Conservation (phyloP, 768 basidiomycete genomes). For the Hydnomerulius pinastri region DNA sequence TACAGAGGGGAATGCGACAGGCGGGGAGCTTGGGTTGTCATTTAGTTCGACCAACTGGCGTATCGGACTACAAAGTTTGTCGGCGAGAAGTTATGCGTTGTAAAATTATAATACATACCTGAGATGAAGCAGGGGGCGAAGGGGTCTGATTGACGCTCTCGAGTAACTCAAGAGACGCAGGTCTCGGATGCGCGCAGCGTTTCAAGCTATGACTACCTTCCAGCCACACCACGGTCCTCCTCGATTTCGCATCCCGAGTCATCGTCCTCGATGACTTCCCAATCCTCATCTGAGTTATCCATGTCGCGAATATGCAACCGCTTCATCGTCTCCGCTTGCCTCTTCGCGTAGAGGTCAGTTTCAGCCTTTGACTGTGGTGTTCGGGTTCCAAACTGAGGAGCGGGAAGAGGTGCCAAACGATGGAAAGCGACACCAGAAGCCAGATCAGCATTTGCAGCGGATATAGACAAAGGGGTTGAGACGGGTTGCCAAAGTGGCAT, state of each 20-base stretch:
- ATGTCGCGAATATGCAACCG: slow-evolving; percentile 61
- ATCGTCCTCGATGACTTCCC: slow-evolving; percentile 40
- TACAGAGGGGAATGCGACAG: slow-evolving; percentile 40
- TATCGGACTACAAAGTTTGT: slow-evolving; percentile 10
- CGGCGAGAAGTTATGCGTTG: background rate
- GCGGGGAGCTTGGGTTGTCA: slow-evolving; percentile 14
- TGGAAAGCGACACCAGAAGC: slow-evolving; percentile 37
- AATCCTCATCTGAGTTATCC: slow-evolving; percentile 47
- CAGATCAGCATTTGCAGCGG: slow-evolving; percentile 34
- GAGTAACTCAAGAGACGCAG: slow-evolving; percentile 66
- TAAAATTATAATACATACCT: slow-evolving; percentile 13
- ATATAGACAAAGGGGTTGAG: slow-evolving; percentile 41
- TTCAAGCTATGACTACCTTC: slow-evolving; percentile 70
- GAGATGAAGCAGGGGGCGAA: slow-evolving; percentile 40
- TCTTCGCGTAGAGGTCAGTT: slow-evolving; percentile 40
- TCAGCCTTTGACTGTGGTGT: slow-evolving; percentile 38
- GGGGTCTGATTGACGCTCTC: slow-evolving; percentile 48
- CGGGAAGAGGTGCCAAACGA: slow-evolving; percentile 35
- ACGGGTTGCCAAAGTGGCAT: slow-evolving; percentile 58
- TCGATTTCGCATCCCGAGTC: slow-evolving; percentile 57
- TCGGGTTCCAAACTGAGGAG: slow-evolving; percentile 30
- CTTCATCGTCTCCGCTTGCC: slow-evolving; percentile 67
- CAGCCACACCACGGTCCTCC: slow-evolving; percentile 36
- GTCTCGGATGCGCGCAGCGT: slow-evolving; percentile 71
- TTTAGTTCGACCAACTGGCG: slow-evolving; percentile 14